Evolutionary conservation across 257 asterid species (phyloP).

Genomic region (Verbascum thapsus): DNA sequence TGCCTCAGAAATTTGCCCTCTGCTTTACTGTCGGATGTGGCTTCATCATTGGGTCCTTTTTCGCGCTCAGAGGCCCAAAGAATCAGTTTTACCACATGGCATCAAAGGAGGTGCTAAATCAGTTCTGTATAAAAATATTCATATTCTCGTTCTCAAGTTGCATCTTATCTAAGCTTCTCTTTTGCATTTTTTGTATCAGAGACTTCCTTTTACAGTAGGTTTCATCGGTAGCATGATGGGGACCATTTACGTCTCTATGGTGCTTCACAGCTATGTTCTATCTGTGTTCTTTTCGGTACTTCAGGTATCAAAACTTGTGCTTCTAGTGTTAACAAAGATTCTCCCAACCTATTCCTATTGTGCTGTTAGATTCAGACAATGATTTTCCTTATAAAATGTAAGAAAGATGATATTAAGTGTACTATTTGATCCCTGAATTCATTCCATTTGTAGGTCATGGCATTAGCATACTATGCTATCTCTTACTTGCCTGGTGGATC

Average conservation of each 20-base stretch:
- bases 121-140: conserved; percentile 4
- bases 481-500: conserved; percentile 98
- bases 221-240: conserved; percentile 89
- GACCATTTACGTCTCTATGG: conserved; percentile 92
- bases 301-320: conserved; percentile 58
- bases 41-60: conserved; percentile 85
- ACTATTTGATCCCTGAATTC: conserved; percentile 21
- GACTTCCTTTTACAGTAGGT: conserved; percentile 92
- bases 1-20: conserved; percentile 90
- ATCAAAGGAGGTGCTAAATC: conserved; percentile 71
- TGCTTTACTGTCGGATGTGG: conserved; percentile 88
- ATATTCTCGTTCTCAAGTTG: conserved; percentile 11
- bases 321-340: conserved; percentile 7
- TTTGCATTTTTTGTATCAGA: conserved; percentile 48
- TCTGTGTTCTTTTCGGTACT: conserved; percentile 79
- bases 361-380: conserved; percentile 2
- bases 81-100: conserved; percentile 83
- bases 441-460: conserved; percentile 61
- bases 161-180: conserved; percentile 29
- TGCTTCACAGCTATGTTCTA: conserved; percentile 90
- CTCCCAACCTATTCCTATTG: background rate
- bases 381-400: background rate
- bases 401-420: background rate
- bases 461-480: conserved; percentile 78
- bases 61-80: conserved; percentile 85